A percentile compares a stretch with the other conserved stretches of the same genome.
Evolutionary conservation across 176 grass and related monocot species (phyloP).

Genomic region (Pharus latifolius): DNA sequence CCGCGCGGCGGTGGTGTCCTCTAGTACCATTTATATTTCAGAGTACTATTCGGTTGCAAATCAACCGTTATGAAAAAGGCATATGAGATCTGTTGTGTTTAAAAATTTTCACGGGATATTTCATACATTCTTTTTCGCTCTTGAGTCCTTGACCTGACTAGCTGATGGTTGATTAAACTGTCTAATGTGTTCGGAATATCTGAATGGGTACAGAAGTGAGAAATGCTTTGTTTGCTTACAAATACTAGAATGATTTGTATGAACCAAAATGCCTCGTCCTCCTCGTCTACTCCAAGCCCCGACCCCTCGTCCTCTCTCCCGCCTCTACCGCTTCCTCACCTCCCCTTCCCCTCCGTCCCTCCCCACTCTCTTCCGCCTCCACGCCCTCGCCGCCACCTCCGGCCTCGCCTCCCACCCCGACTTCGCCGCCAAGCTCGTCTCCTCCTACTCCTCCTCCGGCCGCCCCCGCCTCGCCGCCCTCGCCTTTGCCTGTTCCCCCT

Average conservation of each 20-base stretch:
- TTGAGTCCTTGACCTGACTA: too few relatives aligned
- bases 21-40: too few relatives aligned
- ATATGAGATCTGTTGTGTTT: too few relatives aligned
- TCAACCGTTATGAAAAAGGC: too few relatives aligned
- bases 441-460: conserved; percentile 38
- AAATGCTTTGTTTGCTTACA: too few relatives aligned
- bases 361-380: conserved; percentile 27
- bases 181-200: too few relatives aligned
- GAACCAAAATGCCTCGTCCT: conserved; percentile 20
- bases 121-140: too few relatives aligned
- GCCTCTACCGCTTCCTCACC: conserved; percentile 27
- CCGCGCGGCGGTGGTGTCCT: too few relatives aligned
- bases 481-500: conserved; percentile 24
- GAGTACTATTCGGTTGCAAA: too few relatives aligned
- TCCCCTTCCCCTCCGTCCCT: conserved; percentile 5
- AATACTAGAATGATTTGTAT: neutral
- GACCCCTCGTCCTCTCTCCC: neutral
- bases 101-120: too few relatives aligned
- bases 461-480: conserved; percentile 28
- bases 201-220: too few relatives aligned
- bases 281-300: neutral
- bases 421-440: conserved; percentile 62
- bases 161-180: too few relatives aligned
- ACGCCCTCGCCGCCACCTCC: conserved; percentile 39
- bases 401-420: conserved; percentile 44